phyloP scores from a whole-genome alignment of 495 filamentous ascomycete species.

The Penicillium tannophilum region DNA sequence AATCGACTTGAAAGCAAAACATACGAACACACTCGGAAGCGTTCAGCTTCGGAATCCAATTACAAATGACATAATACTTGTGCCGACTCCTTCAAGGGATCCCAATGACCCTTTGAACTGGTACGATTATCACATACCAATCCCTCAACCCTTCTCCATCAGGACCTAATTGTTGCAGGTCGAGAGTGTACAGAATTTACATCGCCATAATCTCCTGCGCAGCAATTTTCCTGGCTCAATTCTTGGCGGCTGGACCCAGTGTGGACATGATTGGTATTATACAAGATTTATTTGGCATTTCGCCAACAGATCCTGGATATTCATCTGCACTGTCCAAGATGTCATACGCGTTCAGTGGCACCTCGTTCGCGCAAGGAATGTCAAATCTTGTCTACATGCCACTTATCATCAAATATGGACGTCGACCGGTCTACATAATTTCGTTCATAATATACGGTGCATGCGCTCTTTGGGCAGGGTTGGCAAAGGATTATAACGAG shows the following conservation, averaged over 20 bases:
- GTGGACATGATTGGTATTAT: slow-evolving; percentile 46
- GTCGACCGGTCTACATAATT: slow-evolving; percentile 52
- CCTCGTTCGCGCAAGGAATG: slow-evolving; percentile 49
- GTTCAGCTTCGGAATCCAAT: slow-evolving; percentile 4
- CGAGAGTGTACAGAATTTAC: slow-evolving; percentile 44
- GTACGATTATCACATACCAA: not conserved
- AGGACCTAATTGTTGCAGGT: not conserved
- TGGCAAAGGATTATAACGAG: slow-evolving; percentile 41
- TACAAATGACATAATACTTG: slow-evolving; percentile 9
- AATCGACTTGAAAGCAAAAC: not conserved
- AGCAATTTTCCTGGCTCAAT: slow-evolving; percentile 57
- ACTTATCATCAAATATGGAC: slow-evolving; percentile 53
- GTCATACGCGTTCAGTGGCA: slow-evolving; percentile 54
- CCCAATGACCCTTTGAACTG: slow-evolving; percentile 14
- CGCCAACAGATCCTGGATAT: slow-evolving; percentile 34
- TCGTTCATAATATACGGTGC: slow-evolving; percentile 48
- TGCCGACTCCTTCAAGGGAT: slow-evolving; percentile 2
- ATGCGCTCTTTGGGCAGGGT: slow-evolving; percentile 45
- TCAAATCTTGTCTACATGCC: slow-evolving; percentile 58
- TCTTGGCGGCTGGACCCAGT: slow-evolving; percentile 53
- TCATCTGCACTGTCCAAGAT: not conserved
- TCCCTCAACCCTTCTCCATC: not conserved
- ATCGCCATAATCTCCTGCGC: slow-evolving; percentile 49
- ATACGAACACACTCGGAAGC: slow-evolving; percentile 6
- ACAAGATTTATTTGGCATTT: slow-evolving; percentile 45